Evolutionary conservation across 2,329 filamentous ascomycete genomes (phyloP), one percentile per base, ranked within the genome.

Genomic region (Hypoxylon sp.): DNA sequence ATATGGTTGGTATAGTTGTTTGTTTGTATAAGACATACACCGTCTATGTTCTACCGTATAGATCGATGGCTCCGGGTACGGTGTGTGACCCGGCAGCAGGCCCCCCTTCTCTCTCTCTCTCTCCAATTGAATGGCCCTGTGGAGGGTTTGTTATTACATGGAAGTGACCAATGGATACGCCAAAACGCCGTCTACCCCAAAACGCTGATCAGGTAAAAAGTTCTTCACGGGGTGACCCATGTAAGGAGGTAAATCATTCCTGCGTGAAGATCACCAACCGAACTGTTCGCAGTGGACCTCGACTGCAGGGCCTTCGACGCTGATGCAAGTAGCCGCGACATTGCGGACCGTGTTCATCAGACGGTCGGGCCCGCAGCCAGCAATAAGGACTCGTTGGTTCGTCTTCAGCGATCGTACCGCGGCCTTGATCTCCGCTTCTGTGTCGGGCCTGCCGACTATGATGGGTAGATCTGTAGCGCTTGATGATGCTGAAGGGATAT

Each of bases 221-320:
- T 17, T 55, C 42, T 39, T 44, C 50, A 19, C 53, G 35, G 39
- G 39, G n/a, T 33, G 14, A 42, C 47, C 33, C 26, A 53, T 29
- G 26, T 42, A 63, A 63, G 59, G 54, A 54, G 51, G 29, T 57
- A 57, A 35, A 47, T 57, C 11, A 35, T 22, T 44, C 17, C 39
- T 44, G 39, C 39, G 39, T 26, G 26, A 19, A 39, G 22, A 67
- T 74, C 64, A 84, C 83, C 83, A 84, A 2, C 81, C 81, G 67
- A 85, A 85, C 72, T 84, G 80, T 73, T 86, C 85, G 67, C 81
- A 84, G 72, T 86, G 84, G 51, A 86, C 76, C 73, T 86, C 84
- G n/a, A 87, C 79, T 29, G 81, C 82, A 0, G 84, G 83, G 3
- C 84, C 85, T 24, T 80, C 77, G 1, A 79, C 75, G 0, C 74